These are phyloP conservation scores for Moricandia moricandioides DNA, from an alignment of 345 rosid species.

Conservation along the genomic window DNA sequence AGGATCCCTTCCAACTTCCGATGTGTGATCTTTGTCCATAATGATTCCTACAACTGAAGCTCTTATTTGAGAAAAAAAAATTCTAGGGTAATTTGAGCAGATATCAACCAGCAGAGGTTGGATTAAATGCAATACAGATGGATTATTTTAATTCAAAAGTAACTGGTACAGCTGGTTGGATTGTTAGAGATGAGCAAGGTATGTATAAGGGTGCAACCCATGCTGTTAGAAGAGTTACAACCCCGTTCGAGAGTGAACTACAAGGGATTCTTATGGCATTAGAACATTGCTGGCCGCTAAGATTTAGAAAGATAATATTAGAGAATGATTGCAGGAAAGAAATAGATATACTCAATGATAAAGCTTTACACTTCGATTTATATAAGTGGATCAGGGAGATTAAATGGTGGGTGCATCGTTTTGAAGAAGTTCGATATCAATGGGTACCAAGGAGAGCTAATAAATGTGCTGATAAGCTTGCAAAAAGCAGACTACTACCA, in stretches of 20 bases:
- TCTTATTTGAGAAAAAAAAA: too few relatives aligned
- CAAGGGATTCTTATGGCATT: neutral
- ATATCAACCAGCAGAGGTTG: neutral
- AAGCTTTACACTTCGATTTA: neutral
- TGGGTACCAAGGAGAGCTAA: neutral
- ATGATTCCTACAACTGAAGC: too few relatives aligned
- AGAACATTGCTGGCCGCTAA: neutral
- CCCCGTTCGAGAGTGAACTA: neutral
- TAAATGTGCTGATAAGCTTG: neutral
- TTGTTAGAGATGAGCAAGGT: neutral
- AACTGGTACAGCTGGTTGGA: neutral
- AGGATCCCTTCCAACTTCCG: too few relatives aligned
- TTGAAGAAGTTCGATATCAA: neutral
- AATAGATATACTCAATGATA: neutral
- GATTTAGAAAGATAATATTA: neutral
- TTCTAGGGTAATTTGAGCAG: too few relatives aligned
- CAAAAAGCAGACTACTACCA: neutral
- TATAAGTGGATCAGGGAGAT: neutral
- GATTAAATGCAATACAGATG: neutral
- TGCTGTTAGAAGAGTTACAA: neutral
- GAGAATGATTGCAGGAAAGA: neutral
- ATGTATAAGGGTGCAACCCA: neutral
- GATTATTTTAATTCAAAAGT: neutral
- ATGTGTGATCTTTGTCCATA: too few relatives aligned
- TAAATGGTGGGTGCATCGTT: neutral